These are phyloP conservation scores for Yarrowia deformans DNA, from an alignment of 805 yeast genomes.

Conservation along the genomic window DNA sequence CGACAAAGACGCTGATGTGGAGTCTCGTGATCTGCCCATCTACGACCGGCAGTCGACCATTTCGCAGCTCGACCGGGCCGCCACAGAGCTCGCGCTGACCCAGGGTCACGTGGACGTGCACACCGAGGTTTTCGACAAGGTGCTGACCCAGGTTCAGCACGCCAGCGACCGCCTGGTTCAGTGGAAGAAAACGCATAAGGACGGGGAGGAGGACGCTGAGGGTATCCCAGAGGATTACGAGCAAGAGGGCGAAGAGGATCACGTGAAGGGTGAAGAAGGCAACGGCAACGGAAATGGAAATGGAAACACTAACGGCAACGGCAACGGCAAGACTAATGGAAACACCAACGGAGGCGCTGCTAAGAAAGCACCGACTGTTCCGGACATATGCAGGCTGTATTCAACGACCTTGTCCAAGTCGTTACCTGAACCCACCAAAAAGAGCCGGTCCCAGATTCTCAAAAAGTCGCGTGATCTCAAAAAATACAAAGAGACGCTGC, in stretches of 20 bases:
- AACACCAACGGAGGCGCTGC: neutral
- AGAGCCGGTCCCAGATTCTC: neutral
- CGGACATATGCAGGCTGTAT: neutral
- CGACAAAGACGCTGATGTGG: neutral
- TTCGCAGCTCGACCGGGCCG: conserved; percentile 10
- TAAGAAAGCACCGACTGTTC: neutral
- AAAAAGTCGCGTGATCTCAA: neutral
- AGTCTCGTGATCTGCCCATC: neutral
- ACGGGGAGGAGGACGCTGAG: neutral
- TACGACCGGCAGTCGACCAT: conserved; percentile 11
- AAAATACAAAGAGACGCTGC: neutral
- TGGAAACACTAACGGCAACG: no score
- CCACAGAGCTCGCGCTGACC: conserved; percentile 7
- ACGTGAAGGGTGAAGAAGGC: neutral
- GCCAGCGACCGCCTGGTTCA: neutral
- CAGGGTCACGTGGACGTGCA: neutral
- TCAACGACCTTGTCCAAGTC: neutral
- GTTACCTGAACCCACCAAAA: neutral
- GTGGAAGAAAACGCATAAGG: neutral
- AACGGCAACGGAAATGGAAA: neutral
- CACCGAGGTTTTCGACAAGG: neutral
- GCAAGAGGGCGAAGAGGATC: neutral
- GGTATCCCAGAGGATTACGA: neutral
- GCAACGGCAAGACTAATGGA: neutral
- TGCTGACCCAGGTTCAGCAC: neutral